A percentile compares a stretch with the other conserved stretches of the same genome.
phyloP scores from a whole-genome alignment of 495 filamentous ascomycete genomes.

The Penicillium crystallinum region DNA sequence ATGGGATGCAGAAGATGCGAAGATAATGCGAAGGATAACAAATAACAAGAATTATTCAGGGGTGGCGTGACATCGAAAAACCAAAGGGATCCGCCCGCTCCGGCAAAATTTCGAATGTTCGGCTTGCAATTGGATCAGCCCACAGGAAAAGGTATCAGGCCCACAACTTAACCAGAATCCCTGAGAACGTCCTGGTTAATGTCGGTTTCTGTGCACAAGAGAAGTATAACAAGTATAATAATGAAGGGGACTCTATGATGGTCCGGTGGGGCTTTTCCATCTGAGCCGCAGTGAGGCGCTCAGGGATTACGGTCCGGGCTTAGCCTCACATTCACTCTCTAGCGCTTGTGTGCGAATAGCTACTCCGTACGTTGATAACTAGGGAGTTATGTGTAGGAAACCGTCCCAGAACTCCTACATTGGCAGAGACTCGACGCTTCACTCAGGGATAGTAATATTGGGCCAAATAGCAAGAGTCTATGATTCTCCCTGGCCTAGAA shows the following conservation, averaged over 20 bases:
- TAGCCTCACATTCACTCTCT: not conserved
- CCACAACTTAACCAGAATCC: too few species aligned
- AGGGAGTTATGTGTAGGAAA: too few species aligned
- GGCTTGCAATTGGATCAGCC: not conserved
- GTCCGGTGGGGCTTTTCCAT: not conserved
- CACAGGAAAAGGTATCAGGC: not conserved
- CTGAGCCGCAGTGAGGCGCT: not conserved
- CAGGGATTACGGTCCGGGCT: not conserved
- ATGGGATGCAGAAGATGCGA: not conserved
- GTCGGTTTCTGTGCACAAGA: too few species aligned
- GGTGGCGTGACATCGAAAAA: constrained; percentile 5
- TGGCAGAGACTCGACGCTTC: too few species aligned
- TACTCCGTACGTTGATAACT: too few species aligned
- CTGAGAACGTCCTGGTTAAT: too few species aligned
- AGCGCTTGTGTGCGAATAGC: not conserved
- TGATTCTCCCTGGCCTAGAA: too few species aligned
- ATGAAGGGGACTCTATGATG: too few species aligned
- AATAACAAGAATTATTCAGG: constrained; percentile 4
- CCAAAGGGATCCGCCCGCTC: constrained; percentile 6
- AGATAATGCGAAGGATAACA: too few species aligned
- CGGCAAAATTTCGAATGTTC: constrained; percentile 1
- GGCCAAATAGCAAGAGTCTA: not conserved
- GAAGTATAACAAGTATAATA: too few species aligned
- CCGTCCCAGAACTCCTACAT: too few species aligned
- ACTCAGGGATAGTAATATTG: too few species aligned